Evolutionary conservation across 495 filamentous ascomycete species (phyloP).

Genomic region (Hypoxylon subgilvum): DNA sequence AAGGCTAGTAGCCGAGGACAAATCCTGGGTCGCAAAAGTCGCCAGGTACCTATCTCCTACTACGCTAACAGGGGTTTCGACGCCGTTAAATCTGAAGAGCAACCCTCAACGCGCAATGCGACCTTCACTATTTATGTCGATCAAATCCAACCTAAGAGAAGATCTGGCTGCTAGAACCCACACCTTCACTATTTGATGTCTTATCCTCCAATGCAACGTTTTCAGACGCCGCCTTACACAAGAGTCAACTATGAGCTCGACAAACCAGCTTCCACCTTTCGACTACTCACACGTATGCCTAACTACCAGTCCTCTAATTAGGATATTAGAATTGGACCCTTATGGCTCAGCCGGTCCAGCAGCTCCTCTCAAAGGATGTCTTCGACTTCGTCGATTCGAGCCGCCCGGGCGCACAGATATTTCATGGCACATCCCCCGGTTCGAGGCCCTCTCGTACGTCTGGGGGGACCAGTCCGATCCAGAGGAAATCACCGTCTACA

Average conservation of each 20-base stretch:
- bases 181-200: too few relatives aligned
- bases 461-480: slow-evolving; percentile 34
- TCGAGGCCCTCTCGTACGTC: slow-evolving; percentile 44
- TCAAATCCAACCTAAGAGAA: too few relatives aligned
- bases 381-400: neutral
- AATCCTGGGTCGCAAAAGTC: too few relatives aligned
- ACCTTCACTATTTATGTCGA: too few relatives aligned
- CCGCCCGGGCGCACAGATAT: neutral
- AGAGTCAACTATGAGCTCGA: neutral
- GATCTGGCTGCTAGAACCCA: too few relatives aligned
- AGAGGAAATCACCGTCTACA: neutral
- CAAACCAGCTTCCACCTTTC: neutral
- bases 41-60: too few relatives aligned
- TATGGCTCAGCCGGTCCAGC: neutral
- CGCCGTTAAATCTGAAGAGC: too few relatives aligned
- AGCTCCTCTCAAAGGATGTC: neutral
- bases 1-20: too few relatives aligned
- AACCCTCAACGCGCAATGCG: too few relatives aligned
- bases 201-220: too few relatives aligned
- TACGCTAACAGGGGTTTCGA: too few relatives aligned
- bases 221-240: too few relatives aligned
- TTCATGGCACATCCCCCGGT: slow-evolving; percentile 12
- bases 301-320: neutral
- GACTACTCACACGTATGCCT: neutral
- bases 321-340: neutral